These are phyloP conservation scores for Phaffia tasmanica DNA, from an alignment of 768 basidiomycete genomes.

Conservation along the genomic window DNA sequence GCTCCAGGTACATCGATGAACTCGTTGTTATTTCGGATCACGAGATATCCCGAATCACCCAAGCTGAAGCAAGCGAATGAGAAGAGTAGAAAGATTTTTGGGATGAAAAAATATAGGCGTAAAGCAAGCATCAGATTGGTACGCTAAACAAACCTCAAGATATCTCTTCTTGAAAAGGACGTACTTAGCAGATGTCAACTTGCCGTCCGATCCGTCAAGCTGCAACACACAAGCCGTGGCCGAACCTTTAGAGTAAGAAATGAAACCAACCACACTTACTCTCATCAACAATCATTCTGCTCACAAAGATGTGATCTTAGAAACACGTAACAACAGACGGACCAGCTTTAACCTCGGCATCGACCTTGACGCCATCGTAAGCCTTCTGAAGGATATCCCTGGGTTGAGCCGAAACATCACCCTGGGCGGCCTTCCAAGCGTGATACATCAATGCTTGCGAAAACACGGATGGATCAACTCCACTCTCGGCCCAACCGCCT, in stretches of 20 bases:
- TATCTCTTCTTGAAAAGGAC: conserved; percentile 8
- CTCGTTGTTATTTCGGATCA: conserved; percentile 30
- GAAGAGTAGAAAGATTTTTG: conserved; percentile 5
- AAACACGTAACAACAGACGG: conserved; percentile 17
- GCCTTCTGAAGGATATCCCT: conserved; percentile 31
- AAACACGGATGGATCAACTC: conserved; percentile 79
- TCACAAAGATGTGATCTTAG: neutral
- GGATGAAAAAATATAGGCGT: neutral
- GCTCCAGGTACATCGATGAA: conserved; percentile 18
- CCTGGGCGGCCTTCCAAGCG: conserved; percentile 28
- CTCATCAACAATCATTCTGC: no score
- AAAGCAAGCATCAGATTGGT: neutral
- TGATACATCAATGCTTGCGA: conserved; percentile 85
- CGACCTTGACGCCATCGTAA: conserved; percentile 32
- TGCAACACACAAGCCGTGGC: conserved; percentile 28
- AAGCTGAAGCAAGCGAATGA: conserved; percentile 28
- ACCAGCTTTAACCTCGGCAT: conserved; percentile 34
- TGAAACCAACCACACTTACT: neutral
- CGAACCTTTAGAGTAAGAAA: conserved; percentile 17
- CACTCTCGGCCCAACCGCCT: conserved; percentile 75
- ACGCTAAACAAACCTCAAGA: neutral
- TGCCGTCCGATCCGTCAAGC: conserved; percentile 27
- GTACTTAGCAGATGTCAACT: conserved; percentile 41
- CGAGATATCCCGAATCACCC: conserved; percentile 37
- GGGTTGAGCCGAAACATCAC: conserved; percentile 14